A percentile compares a stretch with the other conserved stretches of the same genome.
Conservation (phyloP, 345 rosid genomes). For the Cardamine resedifolia region DNA sequence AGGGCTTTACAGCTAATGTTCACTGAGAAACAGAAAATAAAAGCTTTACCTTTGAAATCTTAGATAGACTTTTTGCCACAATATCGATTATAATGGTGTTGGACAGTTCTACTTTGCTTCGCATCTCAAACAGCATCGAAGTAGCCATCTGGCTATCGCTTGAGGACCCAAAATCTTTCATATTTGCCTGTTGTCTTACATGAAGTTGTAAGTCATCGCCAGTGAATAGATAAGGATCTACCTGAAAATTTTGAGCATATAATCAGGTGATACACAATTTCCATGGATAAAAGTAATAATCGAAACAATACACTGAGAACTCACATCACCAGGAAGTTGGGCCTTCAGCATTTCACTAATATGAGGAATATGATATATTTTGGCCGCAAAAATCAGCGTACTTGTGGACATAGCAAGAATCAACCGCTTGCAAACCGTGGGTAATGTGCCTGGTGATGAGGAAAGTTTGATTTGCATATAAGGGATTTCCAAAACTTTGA, state of each 20-base stretch:
- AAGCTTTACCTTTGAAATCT: conserved; percentile 56
- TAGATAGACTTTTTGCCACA: conserved; percentile 54
- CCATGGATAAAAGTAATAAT: neutral
- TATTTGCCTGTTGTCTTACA: conserved; percentile 59
- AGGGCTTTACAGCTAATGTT: neutral
- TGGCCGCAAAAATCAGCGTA: conserved; percentile 81
- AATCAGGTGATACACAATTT: conserved; percentile 6
- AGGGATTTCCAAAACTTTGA: neutral
- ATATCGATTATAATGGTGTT: conserved; percentile 47
- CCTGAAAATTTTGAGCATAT: conserved; percentile 47
- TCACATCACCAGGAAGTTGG: conserved; percentile 57
- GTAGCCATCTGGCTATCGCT: conserved; percentile 64
- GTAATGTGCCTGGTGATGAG: conserved; percentile 53
- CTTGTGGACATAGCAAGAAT: conserved; percentile 55
- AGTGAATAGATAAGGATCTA: conserved; percentile 76
- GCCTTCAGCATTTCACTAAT: conserved; percentile 58
- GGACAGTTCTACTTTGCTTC: conserved; percentile 51
- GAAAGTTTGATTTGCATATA: conserved; percentile 11
- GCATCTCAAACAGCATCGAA: conserved; percentile 53
- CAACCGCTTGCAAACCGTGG: conserved; percentile 63
- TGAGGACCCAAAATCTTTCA: conserved; percentile 68
- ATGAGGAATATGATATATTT: conserved; percentile 61
- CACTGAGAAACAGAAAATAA: neutral
- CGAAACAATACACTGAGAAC: conserved; percentile 34
- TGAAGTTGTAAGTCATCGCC: conserved; percentile 67